phyloP scores from a whole-genome alignment of 2,329 filamentous ascomycete species.

The Daldinia sp. region DNA sequence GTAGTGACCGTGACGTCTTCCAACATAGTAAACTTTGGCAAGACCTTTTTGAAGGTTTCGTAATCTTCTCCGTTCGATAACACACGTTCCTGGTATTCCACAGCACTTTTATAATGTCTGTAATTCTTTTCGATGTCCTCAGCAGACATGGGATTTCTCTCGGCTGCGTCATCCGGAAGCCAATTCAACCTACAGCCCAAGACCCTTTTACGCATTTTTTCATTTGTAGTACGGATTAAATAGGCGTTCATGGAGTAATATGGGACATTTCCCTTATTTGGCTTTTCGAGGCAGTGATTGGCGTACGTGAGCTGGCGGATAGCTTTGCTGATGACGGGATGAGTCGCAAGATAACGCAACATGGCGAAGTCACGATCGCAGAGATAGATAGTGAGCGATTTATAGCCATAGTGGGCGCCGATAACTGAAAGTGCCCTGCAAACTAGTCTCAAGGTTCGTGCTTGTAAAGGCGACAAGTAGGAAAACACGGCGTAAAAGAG shows the following conservation, averaged over 20 bases:
- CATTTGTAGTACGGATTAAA: background rate
- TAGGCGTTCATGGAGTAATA: background rate
- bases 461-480: background rate
- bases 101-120: background rate
- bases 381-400: background rate
- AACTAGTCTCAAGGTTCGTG: background rate
- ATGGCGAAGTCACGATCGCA: background rate
- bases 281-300: background rate
- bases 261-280: background rate
- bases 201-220: background rate
- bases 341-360: background rate
- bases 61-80: background rate
- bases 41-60: background rate
- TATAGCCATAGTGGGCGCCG: background rate
- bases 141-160: background rate
- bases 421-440: background rate
- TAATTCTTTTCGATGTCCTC: background rate
- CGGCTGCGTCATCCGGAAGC: background rate
- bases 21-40: background rate
- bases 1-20: background rate
- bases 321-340: background rate
- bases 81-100: background rate
- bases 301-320: background rate
- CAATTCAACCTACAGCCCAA: background rate
- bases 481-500: background rate